A percentile compares a stretch with the other conserved stretches of the same genome.
phyloP scores from a whole-genome alignment of 2,329 filamentous ascomycete genomes.

The Leptodontidium sp. region DNA sequence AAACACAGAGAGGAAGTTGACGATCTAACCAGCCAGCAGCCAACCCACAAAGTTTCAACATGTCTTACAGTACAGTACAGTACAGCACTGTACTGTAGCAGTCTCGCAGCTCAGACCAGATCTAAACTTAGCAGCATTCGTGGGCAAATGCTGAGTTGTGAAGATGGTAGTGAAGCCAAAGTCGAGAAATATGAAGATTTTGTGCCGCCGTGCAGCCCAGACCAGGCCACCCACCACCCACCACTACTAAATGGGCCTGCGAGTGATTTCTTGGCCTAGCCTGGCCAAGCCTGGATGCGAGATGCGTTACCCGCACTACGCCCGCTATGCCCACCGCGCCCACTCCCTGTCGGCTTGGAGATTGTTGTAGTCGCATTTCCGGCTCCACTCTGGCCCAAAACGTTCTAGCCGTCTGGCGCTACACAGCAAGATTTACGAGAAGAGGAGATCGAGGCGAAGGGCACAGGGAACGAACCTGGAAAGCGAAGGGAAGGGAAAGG shows the following conservation, averaged over 20 bases:
- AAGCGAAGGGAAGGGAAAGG: background rate
- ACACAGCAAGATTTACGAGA: background rate
- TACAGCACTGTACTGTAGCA: background rate
- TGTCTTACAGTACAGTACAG: background rate
- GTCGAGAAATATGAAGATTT: background rate
- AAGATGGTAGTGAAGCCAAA: background rate
- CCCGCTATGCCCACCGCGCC: too few species aligned
- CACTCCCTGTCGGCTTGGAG: constrained; percentile 10
- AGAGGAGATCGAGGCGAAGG: background rate
- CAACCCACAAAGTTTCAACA: constrained; percentile 8
- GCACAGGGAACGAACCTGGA: background rate
- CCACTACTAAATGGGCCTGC: background rate
- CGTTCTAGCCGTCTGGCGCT: background rate
- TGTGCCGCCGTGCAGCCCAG: constrained; percentile 9
- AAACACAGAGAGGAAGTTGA: constrained; percentile 9
- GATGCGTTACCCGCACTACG: background rate
- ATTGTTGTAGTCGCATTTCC: constrained; percentile 12
- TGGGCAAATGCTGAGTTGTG: background rate
- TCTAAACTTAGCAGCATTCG: constrained; percentile 24
- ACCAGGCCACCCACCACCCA: background rate
- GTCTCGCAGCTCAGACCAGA: constrained; percentile 6
- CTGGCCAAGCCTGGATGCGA: background rate
- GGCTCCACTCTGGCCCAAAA: constrained; percentile 6
- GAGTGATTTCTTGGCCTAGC: background rate
- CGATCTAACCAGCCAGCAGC: background rate